A percentile compares a stretch with the other conserved stretches of the same genome.
Conservation (phyloP, 2,329 filamentous ascomycete genomes). For the Fusarium sulawesiense region DNA sequence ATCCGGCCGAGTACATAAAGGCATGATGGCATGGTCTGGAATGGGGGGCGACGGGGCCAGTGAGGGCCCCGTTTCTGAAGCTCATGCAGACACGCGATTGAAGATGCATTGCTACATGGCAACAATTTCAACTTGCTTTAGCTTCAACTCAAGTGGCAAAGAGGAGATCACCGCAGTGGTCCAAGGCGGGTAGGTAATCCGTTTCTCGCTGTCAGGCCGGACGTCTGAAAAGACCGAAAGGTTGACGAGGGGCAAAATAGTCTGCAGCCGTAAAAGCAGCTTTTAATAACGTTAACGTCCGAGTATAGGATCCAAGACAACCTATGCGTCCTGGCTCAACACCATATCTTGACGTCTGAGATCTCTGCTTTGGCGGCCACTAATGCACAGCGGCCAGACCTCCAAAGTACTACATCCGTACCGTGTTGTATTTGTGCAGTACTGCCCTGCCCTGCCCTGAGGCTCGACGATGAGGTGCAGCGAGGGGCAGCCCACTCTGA, state of each 20-base stretch:
- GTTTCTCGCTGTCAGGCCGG: constrained; percentile 37
- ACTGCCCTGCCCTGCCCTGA: constrained; percentile 11
- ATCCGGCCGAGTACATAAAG: constrained; percentile 26
- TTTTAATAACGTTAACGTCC: constrained; percentile 11
- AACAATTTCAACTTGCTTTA: constrained; percentile 45
- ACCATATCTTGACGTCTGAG: constrained; percentile 47
- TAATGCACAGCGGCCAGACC: constrained; percentile 49
- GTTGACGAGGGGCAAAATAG: constrained; percentile 38
- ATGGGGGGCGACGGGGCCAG: constrained; percentile 37
- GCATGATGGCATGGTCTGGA: constrained; percentile 35
- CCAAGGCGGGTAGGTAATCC: constrained; percentile 43
- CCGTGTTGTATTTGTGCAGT: constrained; percentile 38
- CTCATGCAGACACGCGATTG: constrained; percentile 46
- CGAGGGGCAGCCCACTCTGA: constrained; percentile 37
- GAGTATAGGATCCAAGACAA: constrained; percentile 7
- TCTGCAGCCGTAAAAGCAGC: constrained; percentile 21
- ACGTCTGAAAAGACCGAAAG: constrained; percentile 29
- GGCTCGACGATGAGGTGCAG: constrained; percentile 32
- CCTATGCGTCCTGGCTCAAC: constrained; percentile 45
- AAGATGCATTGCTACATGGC: constrained; percentile 42
- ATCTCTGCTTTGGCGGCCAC: constrained; percentile 50
- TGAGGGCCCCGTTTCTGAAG: constrained; percentile 37
- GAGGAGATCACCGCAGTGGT: constrained; percentile 40
- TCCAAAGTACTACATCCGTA: constrained; percentile 33
- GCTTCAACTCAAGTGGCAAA: constrained; percentile 47